Evolutionary conservation across 805 yeast species (phyloP).

Genomic region (Starmerella scarabaei): DNA sequence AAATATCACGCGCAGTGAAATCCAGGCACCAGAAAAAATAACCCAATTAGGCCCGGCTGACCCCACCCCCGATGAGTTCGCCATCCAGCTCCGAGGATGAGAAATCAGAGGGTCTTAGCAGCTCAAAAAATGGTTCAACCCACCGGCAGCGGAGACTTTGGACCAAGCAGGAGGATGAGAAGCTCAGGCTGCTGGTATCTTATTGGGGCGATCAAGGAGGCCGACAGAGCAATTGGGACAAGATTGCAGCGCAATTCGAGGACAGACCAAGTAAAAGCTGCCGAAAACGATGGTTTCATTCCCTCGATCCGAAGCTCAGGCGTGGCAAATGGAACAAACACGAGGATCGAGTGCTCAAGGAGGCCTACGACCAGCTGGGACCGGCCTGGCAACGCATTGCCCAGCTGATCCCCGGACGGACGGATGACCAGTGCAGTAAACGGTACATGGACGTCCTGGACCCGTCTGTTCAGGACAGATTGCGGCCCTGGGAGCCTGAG

Average conservation of each 20-base stretch:
- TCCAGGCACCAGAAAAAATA: no score
- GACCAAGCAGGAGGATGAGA: constrained; percentile 62
- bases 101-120: no score
- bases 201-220: constrained; percentile 37
- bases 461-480: constrained; percentile 63
- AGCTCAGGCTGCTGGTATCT: constrained; percentile 33
- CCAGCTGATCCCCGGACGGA: constrained; percentile 62
- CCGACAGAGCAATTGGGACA: constrained; percentile 32
- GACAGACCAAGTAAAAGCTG: constrained; percentile 65
- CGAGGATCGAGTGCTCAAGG: constrained; percentile 56
- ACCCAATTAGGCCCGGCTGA: no score
- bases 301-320: constrained; percentile 66
- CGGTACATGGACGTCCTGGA: constrained; percentile 79
- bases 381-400: constrained; percentile 81
- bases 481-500: constrained; percentile 63
- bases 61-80: no score
- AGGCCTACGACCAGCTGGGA: constrained; percentile 57
- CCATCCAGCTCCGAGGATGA: no score
- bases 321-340: constrained; percentile 79
- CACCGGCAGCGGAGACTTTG: constrained; percentile 41
- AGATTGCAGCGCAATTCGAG: constrained; percentile 27
- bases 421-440: constrained; percentile 91
- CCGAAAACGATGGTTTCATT: constrained; percentile 74
- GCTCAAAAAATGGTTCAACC: no score
- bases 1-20: no score